Base-by-base conservation (phyloP, 352 stramenopile genomes). In the Phytophthora meadii region DNA sequence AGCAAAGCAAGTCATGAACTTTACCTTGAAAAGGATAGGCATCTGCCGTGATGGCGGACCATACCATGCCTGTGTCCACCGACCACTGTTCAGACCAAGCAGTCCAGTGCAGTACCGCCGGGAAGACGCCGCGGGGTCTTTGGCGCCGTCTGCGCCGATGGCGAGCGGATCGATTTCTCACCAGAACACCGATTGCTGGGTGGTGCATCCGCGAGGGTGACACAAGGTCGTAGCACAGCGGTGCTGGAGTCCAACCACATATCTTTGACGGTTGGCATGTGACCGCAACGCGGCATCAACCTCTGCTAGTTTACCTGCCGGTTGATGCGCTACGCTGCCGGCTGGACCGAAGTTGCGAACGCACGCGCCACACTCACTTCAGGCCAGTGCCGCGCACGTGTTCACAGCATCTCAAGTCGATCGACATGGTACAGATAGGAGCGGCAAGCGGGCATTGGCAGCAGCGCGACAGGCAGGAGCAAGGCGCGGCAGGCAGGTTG, bases 71-170 rank as follows among this genome's bases (percentile, higher is more conserved):
- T 19, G 19, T 19, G 19, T 19, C 19, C 19, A 19, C 19, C 19
- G 19, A 19, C 19, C 19, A 19, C 19, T 19, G 19, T 19, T 19
- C 19, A 49, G 46, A 47, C 34, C 42, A 17, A 65, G 25, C 37
- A 55, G 44, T 45, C 34, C 25, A 58, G 44, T 45, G 25, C 25
- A 58, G 47, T 40, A 64, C 62, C 56, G 40, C 53, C 62, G 62
- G 62, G 48, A 61, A 60, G 34, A 10, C 15, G 40, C 17, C 36
- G 60, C 39, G 60, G 28, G 49, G 37, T 42, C 37, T 42, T 42
- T 42, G 37, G 14, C 37, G 30, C 30, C 30, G 30, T 36, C 30
- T 36, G 30, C 30, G 12, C 30, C 7, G 30, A 12, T 36, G 30
- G 37, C 37, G 22, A 42, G 11, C 0, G 6, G 19, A 49, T 49